phyloP scores from a whole-genome alignment of 2,329 filamentous ascomycete species.

The Cladophialophora carrionii region DNA sequence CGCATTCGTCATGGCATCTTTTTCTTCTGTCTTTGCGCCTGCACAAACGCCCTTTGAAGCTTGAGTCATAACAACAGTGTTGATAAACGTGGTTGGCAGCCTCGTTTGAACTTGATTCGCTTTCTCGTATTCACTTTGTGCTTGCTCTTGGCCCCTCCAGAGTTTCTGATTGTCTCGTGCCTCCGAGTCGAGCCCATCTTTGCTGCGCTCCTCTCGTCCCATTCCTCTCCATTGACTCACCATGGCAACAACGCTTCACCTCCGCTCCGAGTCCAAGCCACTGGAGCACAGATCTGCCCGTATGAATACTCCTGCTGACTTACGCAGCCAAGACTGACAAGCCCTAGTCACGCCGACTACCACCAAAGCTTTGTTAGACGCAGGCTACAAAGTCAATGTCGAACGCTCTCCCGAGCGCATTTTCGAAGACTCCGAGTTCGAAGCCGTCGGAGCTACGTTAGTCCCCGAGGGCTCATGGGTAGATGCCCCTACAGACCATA shows the following conservation, averaged over 20 bases:
- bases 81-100: not conserved
- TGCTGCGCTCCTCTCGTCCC: not conserved
- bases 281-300: constrained; percentile 38
- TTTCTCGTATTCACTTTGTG: not conserved
- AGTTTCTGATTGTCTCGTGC: not conserved
- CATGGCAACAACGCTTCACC: constrained; percentile 37
- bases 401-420: constrained; percentile 71
- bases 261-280: constrained; percentile 38
- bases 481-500: constrained; percentile 67
- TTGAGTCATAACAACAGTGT: constrained; percentile 30
- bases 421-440: constrained; percentile 60
- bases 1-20: constrained; percentile 7
- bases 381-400: constrained; percentile 69
- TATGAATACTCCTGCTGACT: constrained; percentile 17
- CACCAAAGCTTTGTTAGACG: constrained; percentile 66
- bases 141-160: not conserved
- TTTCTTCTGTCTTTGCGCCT: constrained; percentile 4
- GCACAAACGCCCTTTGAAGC: constrained; percentile 6
- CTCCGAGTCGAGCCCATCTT: not conserved
- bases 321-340: not conserved
- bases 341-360: constrained; percentile 52
- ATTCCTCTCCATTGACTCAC: constrained; percentile 7
- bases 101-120: not conserved
- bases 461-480: constrained; percentile 70
- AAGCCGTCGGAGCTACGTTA: constrained; percentile 65